Percentiles rank a stretch among this genome's conserved stretches.
Evolutionary conservation across 2,329 filamentous ascomycete species (phyloP).

Genomic region (Fusarium veterinarium): DNA sequence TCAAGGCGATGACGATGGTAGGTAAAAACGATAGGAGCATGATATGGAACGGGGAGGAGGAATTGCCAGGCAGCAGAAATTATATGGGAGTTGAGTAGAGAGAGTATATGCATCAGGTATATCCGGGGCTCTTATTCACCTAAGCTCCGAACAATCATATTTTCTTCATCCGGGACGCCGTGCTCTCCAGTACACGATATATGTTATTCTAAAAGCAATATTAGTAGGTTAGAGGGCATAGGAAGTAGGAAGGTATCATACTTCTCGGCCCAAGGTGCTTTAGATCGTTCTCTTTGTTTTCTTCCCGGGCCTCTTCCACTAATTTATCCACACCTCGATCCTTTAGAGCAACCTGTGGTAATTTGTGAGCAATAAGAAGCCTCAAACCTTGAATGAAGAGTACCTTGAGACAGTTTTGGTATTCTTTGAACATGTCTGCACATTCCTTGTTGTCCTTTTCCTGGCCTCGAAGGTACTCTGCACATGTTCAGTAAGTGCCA

Average conservation of each 20-base stretch:
- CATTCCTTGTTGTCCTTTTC: constrained; percentile 88
- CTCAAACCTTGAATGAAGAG: neutral
- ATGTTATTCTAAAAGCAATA: constrained; percentile 15
- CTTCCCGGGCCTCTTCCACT: constrained; percentile 89
- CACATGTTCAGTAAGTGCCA: constrained; percentile 21
- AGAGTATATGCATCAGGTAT: neutral
- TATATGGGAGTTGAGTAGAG: neutral
- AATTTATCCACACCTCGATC: constrained; percentile 92
- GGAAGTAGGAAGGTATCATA: constrained; percentile 36
- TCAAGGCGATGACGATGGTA: constrained; percentile 18
- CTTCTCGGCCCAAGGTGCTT: constrained; percentile 57
- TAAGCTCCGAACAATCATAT: neutral
- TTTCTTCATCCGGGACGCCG: constrained; percentile 18
- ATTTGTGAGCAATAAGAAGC: neutral
- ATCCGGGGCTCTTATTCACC: neutral
- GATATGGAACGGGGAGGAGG: neutral
- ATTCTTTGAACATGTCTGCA: constrained; percentile 85
- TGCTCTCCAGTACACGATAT: neutral
- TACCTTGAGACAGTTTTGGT: constrained; percentile 87
- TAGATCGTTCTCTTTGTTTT: constrained; percentile 87
- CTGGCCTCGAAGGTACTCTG: constrained; percentile 90
- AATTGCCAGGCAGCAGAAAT: neutral
- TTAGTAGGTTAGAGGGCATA: neutral
- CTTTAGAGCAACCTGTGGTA: constrained; percentile 73
- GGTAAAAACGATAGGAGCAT: neutral